A percentile compares a stretch with the other conserved stretches of the same genome.
Conservation (phyloP, 1,139 yeast species). For the Sugiyamaella neomexicana region DNA sequence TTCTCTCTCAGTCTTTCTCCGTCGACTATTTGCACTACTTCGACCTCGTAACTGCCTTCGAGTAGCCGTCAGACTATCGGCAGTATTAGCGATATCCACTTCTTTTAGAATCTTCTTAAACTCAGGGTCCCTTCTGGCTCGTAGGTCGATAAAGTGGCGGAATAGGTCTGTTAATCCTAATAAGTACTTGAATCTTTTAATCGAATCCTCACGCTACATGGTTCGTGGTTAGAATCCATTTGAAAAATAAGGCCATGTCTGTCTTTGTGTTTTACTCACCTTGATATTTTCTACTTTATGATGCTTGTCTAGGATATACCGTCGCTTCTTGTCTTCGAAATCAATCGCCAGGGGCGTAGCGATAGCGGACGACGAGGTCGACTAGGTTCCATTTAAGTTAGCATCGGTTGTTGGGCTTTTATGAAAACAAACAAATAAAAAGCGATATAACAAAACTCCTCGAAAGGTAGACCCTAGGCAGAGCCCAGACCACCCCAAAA, state of each 20-base stretch:
- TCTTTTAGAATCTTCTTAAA: conserved; percentile 60
- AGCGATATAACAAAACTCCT: too few relatives aligned
- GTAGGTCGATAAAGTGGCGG: conserved; percentile 82
- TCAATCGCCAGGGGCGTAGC: conserved; percentile 16
- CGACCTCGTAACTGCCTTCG: conserved; percentile 16
- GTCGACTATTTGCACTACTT: conserved; percentile 33
- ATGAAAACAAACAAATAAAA: too few relatives aligned
- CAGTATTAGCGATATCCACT: conserved; percentile 48
- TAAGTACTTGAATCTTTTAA: conserved; percentile 76
- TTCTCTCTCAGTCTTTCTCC: conserved; percentile 55
- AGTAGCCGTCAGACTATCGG: conserved; percentile 6
- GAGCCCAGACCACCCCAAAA: neutral
- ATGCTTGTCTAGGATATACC: conserved; percentile 28
- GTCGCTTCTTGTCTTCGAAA: conserved; percentile 23
- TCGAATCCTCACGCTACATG: conserved; percentile 29
- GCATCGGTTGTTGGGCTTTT: too few relatives aligned
- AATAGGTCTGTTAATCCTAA: conserved; percentile 83
- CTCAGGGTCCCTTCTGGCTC: conserved; percentile 74
- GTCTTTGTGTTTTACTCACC: conserved; percentile 20
- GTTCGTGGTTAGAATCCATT: conserved; percentile 14
- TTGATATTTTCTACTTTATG: conserved; percentile 23
- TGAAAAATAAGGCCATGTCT: too few relatives aligned
- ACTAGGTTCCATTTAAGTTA: neutral
- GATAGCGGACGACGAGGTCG: conserved; percentile 15
- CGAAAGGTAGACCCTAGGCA: neutral